Evolutionary conservation across 768 basidiomycete genomes (phyloP), one percentile per base, ranked within the genome.

Genomic region (Pleurotus cornucopiae): DNA sequence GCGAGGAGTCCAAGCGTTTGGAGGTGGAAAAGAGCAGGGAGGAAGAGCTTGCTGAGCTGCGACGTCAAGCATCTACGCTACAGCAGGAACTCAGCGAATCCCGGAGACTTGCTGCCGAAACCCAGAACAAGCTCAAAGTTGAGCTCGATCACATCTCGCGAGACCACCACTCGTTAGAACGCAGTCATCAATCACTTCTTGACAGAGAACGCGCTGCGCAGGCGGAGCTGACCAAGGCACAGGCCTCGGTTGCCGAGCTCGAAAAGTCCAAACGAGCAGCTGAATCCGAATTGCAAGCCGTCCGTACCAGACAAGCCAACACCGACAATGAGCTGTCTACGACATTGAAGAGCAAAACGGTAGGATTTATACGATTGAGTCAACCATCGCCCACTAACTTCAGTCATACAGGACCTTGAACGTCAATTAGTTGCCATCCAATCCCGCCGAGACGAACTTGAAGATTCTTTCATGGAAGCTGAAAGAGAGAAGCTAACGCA

Each of bases 21-120:
- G 91, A 97, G 65, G 92, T 85, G 0, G 91, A 94, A 67, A 87
- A 86, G 69, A 88, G 89, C 70, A 91, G 87, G 63, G 94, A 98
- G 61, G 77, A 83, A 45, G 96, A 99, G 69, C 82, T 98, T 9
- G 68, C 71, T 0, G 78, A 85, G 26, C 76, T 99, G 5, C 85
- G 94, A 18, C 64, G 66, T 7, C 86, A 92, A 63, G 80, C 81
- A 18, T 64, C 67, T 16, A 76, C 78, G 40, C 71, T 91, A 26
- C 87, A 89, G 45, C 73, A 81, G 43, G 87, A 92, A 34, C 76
- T 94, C 13, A 76, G 78, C 34, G 82, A 86, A 13, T 78, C 83
- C 18, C 86, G 89, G 18, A 80, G 79, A 53, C 66, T 72, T 3
- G 78, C 85, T 3, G 68, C 85, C 18, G 87, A 91, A 56, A 74